Conservation (phyloP, 495 filamentous ascomycete species). For the Aspergillus affinis region DNA sequence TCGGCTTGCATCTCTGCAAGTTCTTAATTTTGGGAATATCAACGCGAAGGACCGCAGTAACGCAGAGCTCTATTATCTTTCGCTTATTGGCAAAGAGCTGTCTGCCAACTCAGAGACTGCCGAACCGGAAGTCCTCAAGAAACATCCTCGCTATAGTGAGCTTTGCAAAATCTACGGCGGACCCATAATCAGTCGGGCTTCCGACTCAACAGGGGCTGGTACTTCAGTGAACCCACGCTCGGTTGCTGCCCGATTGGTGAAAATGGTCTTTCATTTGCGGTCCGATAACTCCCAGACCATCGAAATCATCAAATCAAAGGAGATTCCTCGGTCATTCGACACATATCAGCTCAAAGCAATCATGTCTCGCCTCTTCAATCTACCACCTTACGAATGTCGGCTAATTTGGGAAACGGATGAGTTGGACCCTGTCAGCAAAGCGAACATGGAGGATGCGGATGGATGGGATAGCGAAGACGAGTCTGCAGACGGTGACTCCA, state of each 20-base stretch:
- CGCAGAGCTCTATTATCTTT: slow-evolving; percentile 90
- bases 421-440: slow-evolving; percentile 67
- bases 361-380: slow-evolving; percentile 65
- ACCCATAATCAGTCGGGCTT: slow-evolving; percentile 51
- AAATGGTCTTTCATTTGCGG: slow-evolving; percentile 53
- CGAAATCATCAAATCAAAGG: slow-evolving; percentile 34
- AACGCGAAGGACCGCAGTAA: slow-evolving; percentile 71
- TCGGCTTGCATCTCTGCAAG: slow-evolving; percentile 64
- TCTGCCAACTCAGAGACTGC: slow-evolving; percentile 55
- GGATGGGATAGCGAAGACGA: slow-evolving; percentile 61
- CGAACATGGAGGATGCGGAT: slow-evolving; percentile 57
- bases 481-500: slow-evolving; percentile 20
- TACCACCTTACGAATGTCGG: slow-evolving; percentile 60
- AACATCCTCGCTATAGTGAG: slow-evolving; percentile 68
- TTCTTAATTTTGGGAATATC: slow-evolving; percentile 78
- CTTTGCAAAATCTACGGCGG: slow-evolving; percentile 73
- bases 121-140: slow-evolving; percentile 51
- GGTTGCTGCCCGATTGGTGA: slow-evolving; percentile 73
- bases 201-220: slow-evolving; percentile 17
- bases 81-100: slow-evolving; percentile 72
- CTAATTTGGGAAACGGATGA: slow-evolving; percentile 83
- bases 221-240: slow-evolving; percentile 56
- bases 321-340: slow-evolving; percentile 72
- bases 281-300: slow-evolving; percentile 3
- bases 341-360: slow-evolving; percentile 81